Evolutionary conservation across 257 asterid genomes (phyloP).

Genomic region (Anisodus acutangulus): DNA sequence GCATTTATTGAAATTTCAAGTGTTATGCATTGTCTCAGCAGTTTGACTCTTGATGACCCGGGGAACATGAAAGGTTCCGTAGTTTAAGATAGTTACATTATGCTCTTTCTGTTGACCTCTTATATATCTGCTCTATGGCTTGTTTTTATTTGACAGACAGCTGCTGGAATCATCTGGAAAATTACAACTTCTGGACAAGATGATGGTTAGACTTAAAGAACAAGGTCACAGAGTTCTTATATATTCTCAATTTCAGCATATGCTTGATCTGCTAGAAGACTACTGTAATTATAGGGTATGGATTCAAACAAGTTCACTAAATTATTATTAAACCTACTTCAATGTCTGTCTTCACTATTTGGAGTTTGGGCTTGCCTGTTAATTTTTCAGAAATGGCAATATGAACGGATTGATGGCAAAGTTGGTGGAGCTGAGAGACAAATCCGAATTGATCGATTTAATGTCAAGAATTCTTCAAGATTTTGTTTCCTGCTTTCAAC

Average conservation of each 20-base stretch:
- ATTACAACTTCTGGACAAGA: slow-evolving; percentile 92
- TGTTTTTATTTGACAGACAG: slow-evolving; percentile 59
- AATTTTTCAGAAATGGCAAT: slow-evolving; percentile 72
- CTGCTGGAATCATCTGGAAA: slow-evolving; percentile 92
- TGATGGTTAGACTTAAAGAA: slow-evolving; percentile 95
- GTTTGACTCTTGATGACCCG: slow-evolving; percentile 6
- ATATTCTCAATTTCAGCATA: slow-evolving; percentile 95
- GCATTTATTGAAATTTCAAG: neutral
- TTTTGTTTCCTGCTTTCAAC: slow-evolving; percentile 97
- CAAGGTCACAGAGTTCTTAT: slow-evolving; percentile 95
- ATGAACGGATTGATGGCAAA: slow-evolving; percentile 95
- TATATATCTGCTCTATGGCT: slow-evolving; percentile 1
- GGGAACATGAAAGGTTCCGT: slow-evolving; percentile 19
- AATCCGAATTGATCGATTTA: slow-evolving; percentile 92
- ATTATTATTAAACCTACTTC: slow-evolving; percentile 8
- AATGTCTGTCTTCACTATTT: slow-evolving; percentile 34
- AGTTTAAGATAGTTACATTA: neutral
- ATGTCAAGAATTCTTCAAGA: slow-evolving; percentile 92
- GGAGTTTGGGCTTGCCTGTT: slow-evolving; percentile 32
- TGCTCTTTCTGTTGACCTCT: slow-evolving; percentile 6
- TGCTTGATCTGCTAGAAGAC: slow-evolving; percentile 94
- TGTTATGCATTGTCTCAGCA: neutral
- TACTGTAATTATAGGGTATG: slow-evolving; percentile 84
- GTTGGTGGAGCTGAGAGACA: slow-evolving; percentile 98
- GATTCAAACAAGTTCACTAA: slow-evolving; percentile 18